Evolutionary conservation across 2,329 filamentous ascomycete species (phyloP).

Genomic region (Epichloe coenophiala): DNA sequence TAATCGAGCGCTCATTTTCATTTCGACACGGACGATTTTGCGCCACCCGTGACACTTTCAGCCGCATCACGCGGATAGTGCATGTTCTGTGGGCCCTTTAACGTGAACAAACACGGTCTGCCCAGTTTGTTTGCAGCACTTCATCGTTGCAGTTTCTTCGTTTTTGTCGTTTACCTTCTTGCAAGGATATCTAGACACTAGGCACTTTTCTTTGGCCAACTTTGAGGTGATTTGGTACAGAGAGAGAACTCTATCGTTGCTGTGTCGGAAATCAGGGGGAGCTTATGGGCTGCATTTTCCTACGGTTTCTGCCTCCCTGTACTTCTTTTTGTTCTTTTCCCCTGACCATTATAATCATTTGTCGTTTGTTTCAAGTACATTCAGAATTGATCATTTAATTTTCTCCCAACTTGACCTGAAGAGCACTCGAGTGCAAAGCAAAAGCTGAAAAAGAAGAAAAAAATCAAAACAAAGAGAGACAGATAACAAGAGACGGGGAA

Average conservation of each 20-base stretch:
- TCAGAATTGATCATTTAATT: constrained; percentile 39
- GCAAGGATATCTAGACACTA: constrained; percentile 10
- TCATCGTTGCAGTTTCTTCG: constrained; percentile 4
- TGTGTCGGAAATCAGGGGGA: constrained; percentile 25
- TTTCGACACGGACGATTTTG: not conserved
- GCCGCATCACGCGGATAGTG: not conserved
- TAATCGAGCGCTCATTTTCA: not conserved
- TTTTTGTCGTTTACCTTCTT: constrained; percentile 10
- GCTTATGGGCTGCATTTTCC: constrained; percentile 18
- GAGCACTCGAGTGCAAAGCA: constrained; percentile 23
- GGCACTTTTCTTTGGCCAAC: constrained; percentile 12
- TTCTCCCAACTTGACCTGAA: constrained; percentile 21
- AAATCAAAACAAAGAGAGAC: constrained; percentile 5
- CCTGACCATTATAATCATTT: constrained; percentile 21
- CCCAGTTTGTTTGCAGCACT: not conserved
- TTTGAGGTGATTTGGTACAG: constrained; percentile 15
- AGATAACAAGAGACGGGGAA: not conserved
- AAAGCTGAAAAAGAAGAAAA: constrained; percentile 15
- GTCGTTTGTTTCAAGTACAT: constrained; percentile 28
- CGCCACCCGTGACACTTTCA: not conserved
- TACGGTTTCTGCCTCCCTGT: constrained; percentile 25
- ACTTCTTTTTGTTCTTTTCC: constrained; percentile 25
- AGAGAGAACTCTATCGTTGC: constrained; percentile 16
- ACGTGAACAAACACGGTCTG: not conserved
- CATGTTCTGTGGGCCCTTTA: constrained; percentile 1